Conservation (phyloP, 108 stramenopile species). For the Aurantiochytrium sp. region DNA sequence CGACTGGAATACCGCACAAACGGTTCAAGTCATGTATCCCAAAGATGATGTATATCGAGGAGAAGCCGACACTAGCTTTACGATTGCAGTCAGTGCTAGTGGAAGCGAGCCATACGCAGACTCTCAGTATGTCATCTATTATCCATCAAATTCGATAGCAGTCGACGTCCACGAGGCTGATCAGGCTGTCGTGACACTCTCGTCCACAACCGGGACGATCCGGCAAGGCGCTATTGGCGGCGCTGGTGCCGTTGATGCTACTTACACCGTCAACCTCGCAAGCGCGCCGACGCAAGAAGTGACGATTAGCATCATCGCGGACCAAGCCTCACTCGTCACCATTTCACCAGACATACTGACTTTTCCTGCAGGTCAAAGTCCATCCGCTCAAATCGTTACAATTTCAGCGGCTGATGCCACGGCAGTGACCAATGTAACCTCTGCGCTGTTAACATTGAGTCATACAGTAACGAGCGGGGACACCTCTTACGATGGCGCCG, state of each 20-base stretch:
- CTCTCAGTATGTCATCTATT: neutral
- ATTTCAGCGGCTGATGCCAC: constrained; percentile 28
- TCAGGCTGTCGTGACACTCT: neutral
- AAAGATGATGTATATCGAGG: neutral
- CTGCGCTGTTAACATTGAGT: neutral
- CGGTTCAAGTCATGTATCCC: neutral
- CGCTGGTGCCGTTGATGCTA: constrained; percentile 22
- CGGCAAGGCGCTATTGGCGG: constrained; percentile 19
- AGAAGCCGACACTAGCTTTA: neutral
- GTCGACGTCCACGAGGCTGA: neutral
- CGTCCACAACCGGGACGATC: constrained; percentile 9
- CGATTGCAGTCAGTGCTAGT: neutral
- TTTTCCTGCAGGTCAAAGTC: neutral
- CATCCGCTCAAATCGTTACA: constrained; percentile 20
- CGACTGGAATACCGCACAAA: neutral
- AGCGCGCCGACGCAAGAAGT: constrained; percentile 17
- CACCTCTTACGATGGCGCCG: neutral
- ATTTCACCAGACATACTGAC: neutral
- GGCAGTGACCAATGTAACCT: neutral
- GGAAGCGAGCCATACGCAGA: neutral
- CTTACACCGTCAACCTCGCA: neutral
- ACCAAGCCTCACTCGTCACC: neutral
- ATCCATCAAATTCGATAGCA: neutral
- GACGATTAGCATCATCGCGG: constrained; percentile 10
- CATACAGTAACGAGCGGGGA: neutral